Percentiles rank a stretch among this genome's conserved stretches.
Evolutionary conservation across 2,329 filamentous ascomycete genomes (phyloP).

Genomic region (Colletotrichum spinosum): DNA sequence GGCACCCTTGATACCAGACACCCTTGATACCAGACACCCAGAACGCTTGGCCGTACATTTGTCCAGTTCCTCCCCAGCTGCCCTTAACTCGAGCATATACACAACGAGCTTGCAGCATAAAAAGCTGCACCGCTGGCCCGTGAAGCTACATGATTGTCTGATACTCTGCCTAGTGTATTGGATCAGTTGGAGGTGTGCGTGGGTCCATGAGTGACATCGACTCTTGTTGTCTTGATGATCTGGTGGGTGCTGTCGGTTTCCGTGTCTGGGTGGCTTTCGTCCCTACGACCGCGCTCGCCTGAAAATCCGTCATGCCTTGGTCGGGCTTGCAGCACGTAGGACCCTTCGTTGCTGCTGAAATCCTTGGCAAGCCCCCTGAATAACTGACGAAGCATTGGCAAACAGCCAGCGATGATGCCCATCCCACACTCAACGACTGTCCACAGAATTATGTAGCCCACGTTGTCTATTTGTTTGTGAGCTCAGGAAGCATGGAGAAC

Average conservation of each 20-base stretch:
- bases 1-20: too few species aligned
- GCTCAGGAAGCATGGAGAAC: too few species aligned
- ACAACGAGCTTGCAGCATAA: too few species aligned
- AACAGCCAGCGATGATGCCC: slow-evolving; percentile 42
- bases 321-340: neutral
- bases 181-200: neutral
- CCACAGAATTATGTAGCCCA: slow-evolving; percentile 40
- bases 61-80: too few species aligned
- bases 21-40: too few species aligned
- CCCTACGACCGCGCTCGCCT: neutral
- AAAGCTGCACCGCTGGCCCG: neutral
- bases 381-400: slow-evolving; percentile 41
- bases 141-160: neutral
- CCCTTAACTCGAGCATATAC: too few species aligned
- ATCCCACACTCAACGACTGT: slow-evolving; percentile 42
- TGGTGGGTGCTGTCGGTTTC: slow-evolving; percentile 1
- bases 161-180: neutral
- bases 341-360: neutral
- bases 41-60: too few species aligned
- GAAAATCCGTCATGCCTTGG: neutral
- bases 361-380: slow-evolving; percentile 25
- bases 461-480: neutral
- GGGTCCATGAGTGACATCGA: neutral
- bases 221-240: neutral
- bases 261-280: neutral